Evolutionary conservation across 345 rosid genomes (phyloP).

Genomic region (Corymbia maculata): DNA sequence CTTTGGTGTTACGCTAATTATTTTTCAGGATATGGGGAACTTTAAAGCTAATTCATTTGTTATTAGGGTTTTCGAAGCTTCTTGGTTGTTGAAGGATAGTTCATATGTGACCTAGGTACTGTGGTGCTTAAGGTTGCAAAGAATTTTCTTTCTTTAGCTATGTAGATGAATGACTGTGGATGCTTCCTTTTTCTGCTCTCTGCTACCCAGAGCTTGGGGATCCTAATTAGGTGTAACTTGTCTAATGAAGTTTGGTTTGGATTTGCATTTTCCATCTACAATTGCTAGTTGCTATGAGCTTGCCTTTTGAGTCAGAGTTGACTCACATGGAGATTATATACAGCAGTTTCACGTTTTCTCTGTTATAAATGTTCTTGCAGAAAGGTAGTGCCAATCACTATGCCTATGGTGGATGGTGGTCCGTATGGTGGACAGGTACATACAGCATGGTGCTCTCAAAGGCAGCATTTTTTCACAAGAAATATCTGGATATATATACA

Average conservation of each 20-base stretch:
- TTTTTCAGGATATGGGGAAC: background rate
- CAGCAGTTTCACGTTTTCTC: background rate
- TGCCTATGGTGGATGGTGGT: slow-evolving; percentile 93
- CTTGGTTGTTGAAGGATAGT: background rate
- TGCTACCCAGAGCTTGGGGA: background rate
- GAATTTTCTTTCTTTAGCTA: background rate
- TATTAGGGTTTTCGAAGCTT: background rate
- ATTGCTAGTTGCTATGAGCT: background rate
- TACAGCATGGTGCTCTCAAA: slow-evolving; percentile 95
- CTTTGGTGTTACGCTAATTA: background rate
- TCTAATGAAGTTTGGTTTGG: background rate
- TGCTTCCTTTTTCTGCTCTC: background rate
- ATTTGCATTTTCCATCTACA: background rate
- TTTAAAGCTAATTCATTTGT: background rate
- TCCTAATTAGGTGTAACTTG: background rate
- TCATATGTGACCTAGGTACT: background rate
- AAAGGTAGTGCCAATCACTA: slow-evolving; percentile 35
- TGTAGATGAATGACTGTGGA: background rate
- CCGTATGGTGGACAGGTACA: slow-evolving; percentile 99
- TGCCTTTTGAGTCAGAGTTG: background rate
- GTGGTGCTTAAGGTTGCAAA: background rate
- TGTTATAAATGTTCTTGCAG: slow-evolving; percentile 23
- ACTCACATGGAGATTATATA: background rate
- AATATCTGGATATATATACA: slow-evolving; percentile 75
- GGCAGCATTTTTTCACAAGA: slow-evolving; percentile 96